Evolutionary conservation across 1,284 basidiomycete species (phyloP), one percentile per base, ranked within the genome.

Genomic region (Puccinia coronata): DNA sequence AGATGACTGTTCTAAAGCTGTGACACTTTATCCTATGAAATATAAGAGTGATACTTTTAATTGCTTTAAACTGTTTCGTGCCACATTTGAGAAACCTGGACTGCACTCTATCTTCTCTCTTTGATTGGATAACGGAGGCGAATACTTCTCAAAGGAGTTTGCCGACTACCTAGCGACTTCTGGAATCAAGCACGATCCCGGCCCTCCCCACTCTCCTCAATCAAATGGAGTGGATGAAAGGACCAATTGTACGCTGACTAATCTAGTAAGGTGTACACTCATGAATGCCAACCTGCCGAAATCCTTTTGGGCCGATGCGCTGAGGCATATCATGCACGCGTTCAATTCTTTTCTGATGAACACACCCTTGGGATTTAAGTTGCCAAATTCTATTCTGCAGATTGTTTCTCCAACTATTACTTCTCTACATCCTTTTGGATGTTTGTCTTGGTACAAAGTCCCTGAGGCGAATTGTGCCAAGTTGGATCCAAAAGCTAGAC

Each of bases 51-150:
- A 73, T 0, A 4, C 71, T 1, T 81, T 4, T 88, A 84, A n/a
- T n/a, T n/a, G n/a, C n/a, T n/a, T n/a, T n/a, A n/a, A n/a, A n/a
- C n/a, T n/a, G n/a, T n/a, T n/a, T 83, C 84, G 86, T 53, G 83
- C 86, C 0, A 78, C 81, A 73, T 82, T 83, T 9, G 83, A 86
- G 72, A 83, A 82, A 31, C 69, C 82, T 34, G 82, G 83, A 14
- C 84, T 83, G 0, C 12, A 25, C 20, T 83, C 78, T 3, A 70
- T 70, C 23, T 23, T 70, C 25, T 14, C 43, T 18, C 31, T 76
- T 2, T 28, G 57, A n/a, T n/a, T n/a, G n/a, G n/a, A n/a, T n/a
- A n/a, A n/a, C n/a, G n/a, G n/a, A n/a, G n/a, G n/a, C n/a, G 57
- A 76, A 47, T 76, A 28, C 47, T 34, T 59, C 39, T 59, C 53